phyloP scores from a whole-genome alignment of 2,329 filamentous ascomycete species.

The Didymella pinodella region DNA sequence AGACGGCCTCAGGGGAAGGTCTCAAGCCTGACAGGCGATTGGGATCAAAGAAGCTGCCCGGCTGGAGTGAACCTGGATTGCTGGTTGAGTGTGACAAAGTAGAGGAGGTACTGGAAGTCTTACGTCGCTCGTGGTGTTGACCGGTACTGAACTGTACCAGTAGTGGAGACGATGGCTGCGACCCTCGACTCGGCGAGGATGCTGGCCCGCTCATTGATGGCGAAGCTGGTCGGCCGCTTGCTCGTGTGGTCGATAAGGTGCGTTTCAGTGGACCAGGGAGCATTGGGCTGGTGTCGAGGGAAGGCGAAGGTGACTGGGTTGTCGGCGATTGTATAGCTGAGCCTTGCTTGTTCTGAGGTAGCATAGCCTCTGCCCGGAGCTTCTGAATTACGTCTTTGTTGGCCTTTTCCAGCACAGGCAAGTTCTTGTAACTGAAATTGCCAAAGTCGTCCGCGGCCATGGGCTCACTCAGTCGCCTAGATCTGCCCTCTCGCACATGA shows the following conservation, averaged over 20 bases:
- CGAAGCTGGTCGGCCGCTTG: conserved; percentile 75
- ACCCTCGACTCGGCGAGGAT: conserved; percentile 86
- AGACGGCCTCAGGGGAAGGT: conserved; percentile 61
- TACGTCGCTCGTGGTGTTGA: conserved; percentile 81
- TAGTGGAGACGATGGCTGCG: conserved; percentile 86
- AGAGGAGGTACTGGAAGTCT: conserved; percentile 90
- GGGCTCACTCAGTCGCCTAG: conserved; percentile 87
- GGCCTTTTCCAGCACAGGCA: conserved; percentile 94
- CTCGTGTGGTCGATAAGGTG: conserved; percentile 83
- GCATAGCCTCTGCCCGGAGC: conserved; percentile 87
- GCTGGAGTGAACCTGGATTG: conserved; percentile 67
- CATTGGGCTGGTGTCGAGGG: conserved; percentile 85
- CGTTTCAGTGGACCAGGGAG: conserved; percentile 81
- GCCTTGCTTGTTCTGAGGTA: conserved; percentile 64
- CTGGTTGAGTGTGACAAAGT: conserved; percentile 81
- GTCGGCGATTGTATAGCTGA: conserved; percentile 53
- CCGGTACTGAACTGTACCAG: conserved; percentile 95
- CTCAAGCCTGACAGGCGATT: conserved; percentile 66
- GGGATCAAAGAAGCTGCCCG: conserved; percentile 75
- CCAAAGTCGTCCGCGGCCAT: conserved; percentile 92
- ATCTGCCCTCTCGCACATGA: conserved; percentile 91
- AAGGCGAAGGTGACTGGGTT: conserved; percentile 65
- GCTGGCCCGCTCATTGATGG: conserved; percentile 83
- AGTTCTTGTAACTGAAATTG: conserved; percentile 94
- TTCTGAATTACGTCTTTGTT: conserved; percentile 99